Conservation (phyloP, 208 protist species). For the Leishmania martiniquensis region DNA sequence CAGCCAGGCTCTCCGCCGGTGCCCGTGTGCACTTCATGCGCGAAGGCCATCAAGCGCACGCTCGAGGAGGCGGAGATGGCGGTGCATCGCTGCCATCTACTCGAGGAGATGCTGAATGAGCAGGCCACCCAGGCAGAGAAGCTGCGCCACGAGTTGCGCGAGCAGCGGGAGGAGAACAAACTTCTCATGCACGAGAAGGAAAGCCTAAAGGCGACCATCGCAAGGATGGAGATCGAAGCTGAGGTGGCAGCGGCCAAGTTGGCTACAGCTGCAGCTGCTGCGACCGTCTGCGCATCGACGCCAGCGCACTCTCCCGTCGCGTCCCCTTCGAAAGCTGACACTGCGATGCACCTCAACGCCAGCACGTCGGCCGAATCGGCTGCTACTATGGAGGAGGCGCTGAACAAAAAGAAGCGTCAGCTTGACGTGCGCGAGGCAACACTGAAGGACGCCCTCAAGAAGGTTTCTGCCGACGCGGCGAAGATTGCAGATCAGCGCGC, state of each 20-base stretch:
- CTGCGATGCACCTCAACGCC: not conserved
- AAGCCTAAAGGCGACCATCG: slow-evolving; percentile 38
- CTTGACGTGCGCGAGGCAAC: slow-evolving; percentile 61
- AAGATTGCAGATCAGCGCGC: slow-evolving; percentile 48
- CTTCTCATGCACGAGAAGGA: slow-evolving; percentile 41
- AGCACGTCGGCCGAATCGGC: not conserved
- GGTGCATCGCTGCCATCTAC: slow-evolving; percentile 43
- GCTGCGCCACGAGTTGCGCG: slow-evolving; percentile 38
- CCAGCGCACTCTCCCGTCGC: not conserved
- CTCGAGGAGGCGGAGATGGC: slow-evolving; percentile 53
- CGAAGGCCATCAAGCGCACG: slow-evolving; percentile 36
- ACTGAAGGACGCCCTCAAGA: slow-evolving; percentile 70
- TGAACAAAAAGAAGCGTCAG: slow-evolving; percentile 47
- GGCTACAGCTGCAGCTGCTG: slow-evolving; percentile 7
- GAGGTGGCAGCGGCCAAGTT: slow-evolving; percentile 37
- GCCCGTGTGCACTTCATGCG: slow-evolving; percentile 55
- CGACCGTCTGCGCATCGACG: not conserved
- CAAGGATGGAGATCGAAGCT: slow-evolving; percentile 38
- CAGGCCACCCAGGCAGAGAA: slow-evolving; percentile 46
- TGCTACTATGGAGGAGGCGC: slow-evolving; percentile 15
- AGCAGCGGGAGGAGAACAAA: slow-evolving; percentile 60
- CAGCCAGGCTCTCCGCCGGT: slow-evolving; percentile 38
- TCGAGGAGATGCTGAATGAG: slow-evolving; percentile 58
- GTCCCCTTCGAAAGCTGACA: slow-evolving; percentile 7
- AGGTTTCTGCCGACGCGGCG: slow-evolving; percentile 53